A percentile compares a stretch with the other conserved stretches of the same genome.
These are phyloP conservation scores for Avena atlantica DNA, from an alignment of 176 grass and related monocot genomes.

Conservation along the genomic window DNA sequence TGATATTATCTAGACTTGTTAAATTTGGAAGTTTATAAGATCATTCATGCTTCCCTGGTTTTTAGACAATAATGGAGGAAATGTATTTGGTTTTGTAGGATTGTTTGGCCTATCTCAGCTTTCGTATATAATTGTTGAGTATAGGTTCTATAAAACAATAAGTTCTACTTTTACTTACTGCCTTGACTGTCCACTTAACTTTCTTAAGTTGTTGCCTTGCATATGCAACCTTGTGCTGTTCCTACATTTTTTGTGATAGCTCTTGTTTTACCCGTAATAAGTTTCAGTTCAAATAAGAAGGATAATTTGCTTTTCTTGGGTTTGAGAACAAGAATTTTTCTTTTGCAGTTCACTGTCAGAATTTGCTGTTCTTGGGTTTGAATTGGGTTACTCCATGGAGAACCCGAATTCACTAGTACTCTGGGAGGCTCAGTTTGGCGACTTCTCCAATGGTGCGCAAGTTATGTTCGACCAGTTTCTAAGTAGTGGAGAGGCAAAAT, in stretches of 20 bases:
- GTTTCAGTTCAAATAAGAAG: not conserved
- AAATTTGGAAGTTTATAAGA: not conserved
- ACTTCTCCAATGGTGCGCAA: conserved; percentile 94
- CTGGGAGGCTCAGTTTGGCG: conserved; percentile 98
- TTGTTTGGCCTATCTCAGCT: not conserved
- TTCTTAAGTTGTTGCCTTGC: not conserved
- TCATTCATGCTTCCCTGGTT: not conserved
- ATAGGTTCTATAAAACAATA: not conserved
- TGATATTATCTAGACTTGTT: not conserved
- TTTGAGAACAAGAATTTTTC: not conserved
- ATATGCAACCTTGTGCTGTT: not conserved
- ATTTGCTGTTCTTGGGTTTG: conserved; percentile 98
- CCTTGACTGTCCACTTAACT: not conserved
- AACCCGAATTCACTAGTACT: conserved; percentile 95
- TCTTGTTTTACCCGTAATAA: conserved; percentile 4
- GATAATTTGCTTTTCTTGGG: not conserved
- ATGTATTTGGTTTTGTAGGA: not conserved
- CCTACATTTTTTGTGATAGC: not conserved
- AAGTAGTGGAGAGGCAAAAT: conserved; percentile 96
- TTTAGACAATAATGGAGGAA: conserved; percentile 1
- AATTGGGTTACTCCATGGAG: conserved; percentile 98
- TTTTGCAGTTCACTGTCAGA: conserved; percentile 94
- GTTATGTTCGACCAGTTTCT: conserved; percentile 99
- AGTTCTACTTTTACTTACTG: conserved; percentile 4
- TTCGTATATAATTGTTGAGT: not conserved